Conservation (phyloP, 352 stramenopile species). For the Globisporangium splendens region DNA sequence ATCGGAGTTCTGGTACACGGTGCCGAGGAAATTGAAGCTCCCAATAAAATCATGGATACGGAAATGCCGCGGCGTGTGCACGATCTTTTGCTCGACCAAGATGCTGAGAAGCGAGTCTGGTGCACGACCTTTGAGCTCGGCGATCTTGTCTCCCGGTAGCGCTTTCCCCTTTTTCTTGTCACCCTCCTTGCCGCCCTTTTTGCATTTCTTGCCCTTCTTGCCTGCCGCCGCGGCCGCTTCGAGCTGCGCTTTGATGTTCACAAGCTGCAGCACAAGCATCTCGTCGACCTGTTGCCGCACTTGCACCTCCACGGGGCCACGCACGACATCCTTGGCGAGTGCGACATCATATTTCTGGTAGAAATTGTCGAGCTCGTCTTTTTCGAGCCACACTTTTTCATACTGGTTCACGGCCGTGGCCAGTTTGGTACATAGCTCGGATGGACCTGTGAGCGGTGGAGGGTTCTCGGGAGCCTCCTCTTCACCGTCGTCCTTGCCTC, state of each 20-base stretch:
- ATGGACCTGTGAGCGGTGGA: conserved; percentile 83
- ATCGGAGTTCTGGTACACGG: conserved; percentile 59
- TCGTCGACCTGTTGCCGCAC: conserved; percentile 91
- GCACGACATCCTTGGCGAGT: conserved; percentile 89
- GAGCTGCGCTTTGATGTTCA: conserved; percentile 92
- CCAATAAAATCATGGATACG: conserved; percentile 85
- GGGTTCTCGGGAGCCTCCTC: conserved; percentile 76
- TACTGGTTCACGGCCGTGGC: conserved; percentile 59
- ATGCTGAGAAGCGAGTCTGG: conserved; percentile 88
- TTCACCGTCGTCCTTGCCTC: conserved; percentile 53
- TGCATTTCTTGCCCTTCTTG: conserved; percentile 83
- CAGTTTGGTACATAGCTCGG: conserved; percentile 81
- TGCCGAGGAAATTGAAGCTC: conserved; percentile 91
- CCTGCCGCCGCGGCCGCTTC: conserved; percentile 53
- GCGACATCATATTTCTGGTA: conserved; percentile 92
- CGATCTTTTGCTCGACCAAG: conserved; percentile 87
- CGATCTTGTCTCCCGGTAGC: conserved; percentile 90
- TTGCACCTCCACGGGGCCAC: conserved; percentile 81
- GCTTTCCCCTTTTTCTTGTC: conserved; percentile 70
- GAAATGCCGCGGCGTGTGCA: conserved; percentile 52
- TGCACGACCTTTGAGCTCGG: conserved; percentile 87
- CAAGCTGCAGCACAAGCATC: conserved; percentile 91
- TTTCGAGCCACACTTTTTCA: conserved; percentile 85
- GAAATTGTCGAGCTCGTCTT: conserved; percentile 89
- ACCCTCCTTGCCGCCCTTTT: conserved; percentile 44